phyloP scores from a whole-genome alignment of 768 basidiomycete species.

The Psilocybe subaeruginosa region DNA sequence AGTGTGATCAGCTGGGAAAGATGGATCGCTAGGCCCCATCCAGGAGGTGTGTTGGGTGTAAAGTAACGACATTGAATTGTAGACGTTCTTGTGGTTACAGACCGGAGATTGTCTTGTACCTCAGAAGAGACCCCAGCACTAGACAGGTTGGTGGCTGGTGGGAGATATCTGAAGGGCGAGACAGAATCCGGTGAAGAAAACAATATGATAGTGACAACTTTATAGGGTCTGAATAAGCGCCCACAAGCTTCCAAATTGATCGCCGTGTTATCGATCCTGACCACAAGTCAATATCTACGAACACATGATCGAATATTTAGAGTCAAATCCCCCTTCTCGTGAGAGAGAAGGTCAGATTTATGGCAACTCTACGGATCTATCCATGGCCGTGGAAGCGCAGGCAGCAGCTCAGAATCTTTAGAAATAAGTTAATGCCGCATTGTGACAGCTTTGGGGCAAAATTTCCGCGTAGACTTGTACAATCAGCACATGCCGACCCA shows the following conservation, averaged over 20 bases:
- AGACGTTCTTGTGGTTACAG: background rate
- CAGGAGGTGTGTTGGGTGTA: background rate
- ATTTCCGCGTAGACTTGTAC: no score
- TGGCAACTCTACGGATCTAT: background rate
- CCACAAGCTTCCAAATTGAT: background rate
- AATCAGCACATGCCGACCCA: no score
- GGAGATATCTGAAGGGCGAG: slow-evolving; percentile 14
- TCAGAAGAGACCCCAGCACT: slow-evolving; percentile 1
- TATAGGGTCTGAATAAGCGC: slow-evolving; percentile 9
- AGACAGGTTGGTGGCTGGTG: background rate
- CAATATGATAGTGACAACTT: background rate
- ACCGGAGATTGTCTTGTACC: slow-evolving; percentile 12
- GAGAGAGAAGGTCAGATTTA: background rate
- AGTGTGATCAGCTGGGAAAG: background rate
- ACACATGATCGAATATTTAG: background rate
- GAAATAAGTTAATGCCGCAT: background rate
- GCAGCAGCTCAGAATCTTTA: no score
- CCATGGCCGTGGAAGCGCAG: background rate
- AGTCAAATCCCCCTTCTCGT: background rate
- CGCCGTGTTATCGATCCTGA: background rate
- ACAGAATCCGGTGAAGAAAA: slow-evolving; percentile 4
- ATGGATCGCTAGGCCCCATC: no score
- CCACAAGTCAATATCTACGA: background rate
- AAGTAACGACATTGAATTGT: background rate
- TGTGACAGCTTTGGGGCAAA: no score